Base-by-base conservation (phyloP, 1,284 basidiomycete species). In the Waitea zeae region DNA sequence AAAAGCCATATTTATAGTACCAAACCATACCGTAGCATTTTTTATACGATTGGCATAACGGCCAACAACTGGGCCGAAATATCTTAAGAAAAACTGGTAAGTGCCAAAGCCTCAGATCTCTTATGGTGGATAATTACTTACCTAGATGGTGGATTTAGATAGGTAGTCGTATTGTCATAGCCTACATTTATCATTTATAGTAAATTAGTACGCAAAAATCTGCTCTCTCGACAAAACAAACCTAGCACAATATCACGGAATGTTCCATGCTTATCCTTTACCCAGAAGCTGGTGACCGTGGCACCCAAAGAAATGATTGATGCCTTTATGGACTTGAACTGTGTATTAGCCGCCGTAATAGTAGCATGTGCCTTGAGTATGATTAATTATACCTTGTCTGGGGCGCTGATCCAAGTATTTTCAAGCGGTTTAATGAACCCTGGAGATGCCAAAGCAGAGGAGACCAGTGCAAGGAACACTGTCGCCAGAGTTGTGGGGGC, bases 11-110 rank as follows among this genome's bases (percentile, higher is more conserved):
- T 56, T 58, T n/a, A 57, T 58, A 36, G 57, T 53, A 11, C 61
- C 61, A 34, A 64, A 59, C 5, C 59, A 59, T 42, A 63, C 65
- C 4, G 62, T 62, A n/a, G 61, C 61, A 37, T 62, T 58, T 37
- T 57, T 53, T 31, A 63, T 59, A 22, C 61, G 51, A 41, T 64
- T 63, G 13, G 60, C 59, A 42, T 61, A 57, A 45, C 56, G 53
- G 26, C 11, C 26, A 18, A 32, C 20, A 26, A 26, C 24, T n/a
- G n/a, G 24, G 7, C 24, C 9, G 24, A 26, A 9, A n/a, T 26
- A 26, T 26, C 7, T 26, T n/a, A 26, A n/a, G 7, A 7, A n/a
- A 9, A 7, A n/a, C 9, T 26, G 9, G 24, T n/a, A n/a, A 26
- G 9, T 7, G n/a, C 7, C 7, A 26, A 26, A n/a, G 24, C n/a